These are phyloP conservation scores for Phytophthora ramorum DNA, from an alignment of 352 stramenopile species.

Conservation along the genomic window DNA sequence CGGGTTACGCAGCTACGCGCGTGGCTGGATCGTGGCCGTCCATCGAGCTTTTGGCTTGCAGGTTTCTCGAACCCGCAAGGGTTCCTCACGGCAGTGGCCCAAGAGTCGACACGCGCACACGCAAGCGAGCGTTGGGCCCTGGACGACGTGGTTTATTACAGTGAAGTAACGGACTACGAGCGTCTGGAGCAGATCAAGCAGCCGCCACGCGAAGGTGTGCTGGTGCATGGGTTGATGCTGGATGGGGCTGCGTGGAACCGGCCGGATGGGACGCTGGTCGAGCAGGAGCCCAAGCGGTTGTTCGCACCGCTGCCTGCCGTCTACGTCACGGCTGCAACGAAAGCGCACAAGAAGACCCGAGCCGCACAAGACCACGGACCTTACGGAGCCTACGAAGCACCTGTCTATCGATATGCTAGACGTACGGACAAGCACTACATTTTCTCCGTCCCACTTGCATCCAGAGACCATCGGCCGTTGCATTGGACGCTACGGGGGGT, in stretches of 20 bases:
- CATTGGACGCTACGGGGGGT: slow-evolving; percentile 83
- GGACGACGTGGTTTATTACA: slow-evolving; percentile 83
- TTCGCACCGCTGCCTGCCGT: slow-evolving; percentile 78
- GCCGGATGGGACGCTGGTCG: slow-evolving; percentile 72
- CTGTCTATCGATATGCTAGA: slow-evolving; percentile 80
- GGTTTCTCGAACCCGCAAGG: slow-evolving; percentile 81
- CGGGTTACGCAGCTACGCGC: slow-evolving; percentile 60
- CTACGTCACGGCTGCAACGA: slow-evolving; percentile 81
- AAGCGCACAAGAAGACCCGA: slow-evolving; percentile 77
- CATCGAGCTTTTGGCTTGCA: slow-evolving; percentile 77
- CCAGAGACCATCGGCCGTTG: slow-evolving; percentile 73
- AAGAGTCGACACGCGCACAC: slow-evolving; percentile 77
- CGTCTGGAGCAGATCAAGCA: slow-evolving; percentile 81
- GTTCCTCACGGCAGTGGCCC: slow-evolving; percentile 79
- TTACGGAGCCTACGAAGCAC: slow-evolving; percentile 80
- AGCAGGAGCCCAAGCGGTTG: slow-evolving; percentile 80
- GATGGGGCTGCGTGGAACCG: slow-evolving; percentile 82
- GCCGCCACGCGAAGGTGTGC: slow-evolving; percentile 70
- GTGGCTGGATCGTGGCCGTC: slow-evolving; percentile 71
- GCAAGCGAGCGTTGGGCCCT: slow-evolving; percentile 79
- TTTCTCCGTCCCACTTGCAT: slow-evolving; percentile 78
- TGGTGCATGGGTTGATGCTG: slow-evolving; percentile 77
- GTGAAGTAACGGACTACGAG: slow-evolving; percentile 85
- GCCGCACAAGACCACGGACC: slow-evolving; percentile 72
- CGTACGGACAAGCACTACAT: slow-evolving; percentile 83